phyloP scores from a whole-genome alignment of 108 stramenopile species.

The Cyclotella atomus region DNA sequence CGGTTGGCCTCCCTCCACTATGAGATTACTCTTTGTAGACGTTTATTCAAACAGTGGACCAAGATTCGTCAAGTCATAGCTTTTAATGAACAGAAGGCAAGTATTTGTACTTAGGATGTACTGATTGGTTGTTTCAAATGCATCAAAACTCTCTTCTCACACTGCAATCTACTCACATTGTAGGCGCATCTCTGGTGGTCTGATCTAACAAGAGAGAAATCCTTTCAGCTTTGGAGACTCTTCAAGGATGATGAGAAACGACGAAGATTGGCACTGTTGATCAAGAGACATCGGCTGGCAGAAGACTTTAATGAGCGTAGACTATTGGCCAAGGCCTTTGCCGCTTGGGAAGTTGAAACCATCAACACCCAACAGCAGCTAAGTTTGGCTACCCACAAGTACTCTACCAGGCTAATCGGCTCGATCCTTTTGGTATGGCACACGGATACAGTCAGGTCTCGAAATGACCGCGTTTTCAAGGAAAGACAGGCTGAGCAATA shows the following conservation, averaged over 20 bases:
- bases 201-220: slow-evolving; percentile 27
- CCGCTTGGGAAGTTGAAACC: slow-evolving; percentile 25
- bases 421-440: slow-evolving; percentile 20
- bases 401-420: not conserved
- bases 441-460: not conserved
- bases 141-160: no score
- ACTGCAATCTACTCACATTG: no score
- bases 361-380: slow-evolving; percentile 7
- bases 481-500: not conserved
- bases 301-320: slow-evolving; percentile 33
- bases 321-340: slow-evolving; percentile 35
- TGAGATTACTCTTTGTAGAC: slow-evolving; percentile 17
- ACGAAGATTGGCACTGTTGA: not conserved
- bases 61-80: slow-evolving; percentile 19
- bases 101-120: no score
- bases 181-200: slow-evolving; percentile 9
- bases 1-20: slow-evolving; percentile 36
- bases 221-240: slow-evolving; percentile 13
- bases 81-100: slow-evolving; percentile 37
- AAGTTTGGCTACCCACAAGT: not conserved
- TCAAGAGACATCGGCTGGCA: slow-evolving; percentile 25
- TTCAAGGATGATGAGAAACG: slow-evolving; percentile 17
- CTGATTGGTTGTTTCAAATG: no score
- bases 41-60: slow-evolving; percentile 28
- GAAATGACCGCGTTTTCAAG: not conserved